Percentiles rank a stretch among this genome's conserved stretches.
Conservation (phyloP, 768 basidiomycete genomes). For the Zangia roseola region DNA sequence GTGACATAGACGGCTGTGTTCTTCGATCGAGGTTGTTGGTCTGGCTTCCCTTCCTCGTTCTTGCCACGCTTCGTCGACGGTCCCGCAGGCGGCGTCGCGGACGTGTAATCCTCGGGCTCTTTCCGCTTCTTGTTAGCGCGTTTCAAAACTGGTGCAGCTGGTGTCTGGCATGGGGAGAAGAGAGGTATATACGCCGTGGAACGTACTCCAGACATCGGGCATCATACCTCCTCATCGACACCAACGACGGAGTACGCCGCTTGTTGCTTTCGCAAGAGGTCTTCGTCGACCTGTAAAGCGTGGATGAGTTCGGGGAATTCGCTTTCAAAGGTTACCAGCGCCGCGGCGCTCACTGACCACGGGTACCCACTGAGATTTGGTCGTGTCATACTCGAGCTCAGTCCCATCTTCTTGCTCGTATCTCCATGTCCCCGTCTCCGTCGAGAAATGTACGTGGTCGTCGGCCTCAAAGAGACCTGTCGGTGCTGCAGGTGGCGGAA, state of each 20-base stretch:
- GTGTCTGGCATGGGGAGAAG: conserved; percentile 50
- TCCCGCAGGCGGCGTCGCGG: conserved; percentile 47
- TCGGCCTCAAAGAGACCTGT: conserved; percentile 71
- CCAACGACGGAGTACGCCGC: conserved; percentile 91
- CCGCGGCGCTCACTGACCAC: conserved; percentile 54
- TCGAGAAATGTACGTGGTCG: conserved; percentile 80
- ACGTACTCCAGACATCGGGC: conserved; percentile 16
- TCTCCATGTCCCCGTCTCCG: conserved; percentile 74
- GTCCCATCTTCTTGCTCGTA: conserved; percentile 86
- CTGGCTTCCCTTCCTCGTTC: conserved; percentile 38
- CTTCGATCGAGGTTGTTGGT: conserved; percentile 63
- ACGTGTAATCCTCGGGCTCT: conserved; percentile 69
- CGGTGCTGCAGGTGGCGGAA: conserved; percentile 49
- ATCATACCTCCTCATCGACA: conserved; percentile 88
- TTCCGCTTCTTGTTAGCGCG: conserved; percentile 81
- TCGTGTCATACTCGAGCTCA: conserved; percentile 87
- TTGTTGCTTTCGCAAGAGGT: conserved; percentile 84
- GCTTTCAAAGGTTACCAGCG: not conserved
- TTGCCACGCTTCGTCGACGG: conserved; percentile 71
- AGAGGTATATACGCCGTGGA: conserved; percentile 25
- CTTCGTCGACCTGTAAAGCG: conserved; percentile 73
- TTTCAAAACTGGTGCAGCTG: conserved; percentile 82
- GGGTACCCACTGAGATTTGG: conserved; percentile 78
- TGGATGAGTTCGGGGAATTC: conserved; percentile 1
- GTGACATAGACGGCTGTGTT: conserved; percentile 93